Base-by-base conservation (phyloP, 139 green algal species). In the Ostreobium quekettii region DNA sequence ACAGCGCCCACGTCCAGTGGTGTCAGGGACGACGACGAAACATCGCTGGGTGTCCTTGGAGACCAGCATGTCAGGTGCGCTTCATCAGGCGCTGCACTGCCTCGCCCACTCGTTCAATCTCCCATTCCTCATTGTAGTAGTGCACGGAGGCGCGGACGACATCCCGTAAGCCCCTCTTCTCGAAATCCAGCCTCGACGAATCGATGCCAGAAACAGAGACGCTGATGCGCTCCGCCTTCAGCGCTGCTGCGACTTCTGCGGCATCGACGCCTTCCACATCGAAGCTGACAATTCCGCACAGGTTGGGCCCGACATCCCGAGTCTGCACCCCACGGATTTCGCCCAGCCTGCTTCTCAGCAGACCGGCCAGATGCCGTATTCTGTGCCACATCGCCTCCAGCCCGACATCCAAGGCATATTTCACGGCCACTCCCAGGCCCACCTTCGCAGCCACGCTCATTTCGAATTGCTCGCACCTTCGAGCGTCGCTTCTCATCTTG, bases 221-320 rank as follows among this genome's bases (percentile, higher is more conserved):
- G 49, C 84, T 79, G 35, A 87, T 78, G 32, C 60, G 4, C 31
- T 71, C 32, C 8, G 33, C 35, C 4, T 3, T 15, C 26, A 82
- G 65, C 5, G 8, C n/a, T 11, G 5, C 19, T 35, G 71, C 64
- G 39, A 84, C 53, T 22, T 59, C 32, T 6, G 66, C 76, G 1
- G 71, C 46, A 2, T 38, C 6, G 6, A 53, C 42, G 29, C 64
- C 47, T 36, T 72, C 36, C 61, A 75, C 35, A 0, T 70, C 81
- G 60, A 90, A 91, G 60, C 71, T 85, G 32, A 92, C 82, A 37
- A 92, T 84, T 48, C 82, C 86, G 68, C 84, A 90, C 29, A 91
- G 73, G 33, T 47, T 7, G 1, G 46, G 36, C 0, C 82, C 80
- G 2, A 48, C 60, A 57, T 91, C 85, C n/a, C 67, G 61, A 1